phyloP scores from a whole-genome alignment of 768 basidiomycete species.

The Dacryopinax spathularia region DNA sequence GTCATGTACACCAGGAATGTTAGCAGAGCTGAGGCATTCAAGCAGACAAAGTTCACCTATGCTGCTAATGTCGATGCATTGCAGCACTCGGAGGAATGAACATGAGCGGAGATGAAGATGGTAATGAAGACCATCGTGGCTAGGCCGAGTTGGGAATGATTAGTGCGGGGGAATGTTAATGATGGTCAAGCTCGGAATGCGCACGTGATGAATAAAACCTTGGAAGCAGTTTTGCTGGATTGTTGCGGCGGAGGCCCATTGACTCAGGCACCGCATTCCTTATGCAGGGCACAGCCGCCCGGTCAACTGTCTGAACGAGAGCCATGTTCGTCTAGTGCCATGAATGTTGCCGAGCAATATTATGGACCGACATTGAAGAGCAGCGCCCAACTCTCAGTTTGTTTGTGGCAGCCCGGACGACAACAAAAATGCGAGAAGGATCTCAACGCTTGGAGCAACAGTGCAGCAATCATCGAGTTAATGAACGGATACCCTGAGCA shows the following conservation, averaged over 20 bases:
- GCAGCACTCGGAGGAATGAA: background rate
- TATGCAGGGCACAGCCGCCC: background rate
- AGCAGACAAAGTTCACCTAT: background rate
- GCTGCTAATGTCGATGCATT: too few relatives aligned
- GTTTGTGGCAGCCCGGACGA: too few relatives aligned
- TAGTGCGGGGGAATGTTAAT: conserved; percentile 4
- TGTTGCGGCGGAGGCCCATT: background rate
- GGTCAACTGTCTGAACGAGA: too few relatives aligned
- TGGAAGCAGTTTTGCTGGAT: background rate
- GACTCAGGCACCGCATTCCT: background rate
- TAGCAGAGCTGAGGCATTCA: background rate
- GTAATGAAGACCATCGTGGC: too few relatives aligned
- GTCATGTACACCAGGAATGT: background rate
- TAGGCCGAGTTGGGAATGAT: background rate
- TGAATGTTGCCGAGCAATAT: too few relatives aligned
- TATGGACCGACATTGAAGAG: too few relatives aligned
- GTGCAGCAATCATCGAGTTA: background rate
- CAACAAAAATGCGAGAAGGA: too few relatives aligned
- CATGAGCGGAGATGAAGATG: too few relatives aligned
- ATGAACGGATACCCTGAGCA: background rate
- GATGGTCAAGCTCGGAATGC: background rate
- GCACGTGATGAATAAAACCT: background rate
- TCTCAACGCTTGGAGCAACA: too few relatives aligned
- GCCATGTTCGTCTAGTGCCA: background rate
- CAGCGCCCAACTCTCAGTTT: too few relatives aligned